Conservation (phyloP, 495 filamentous ascomycete genomes). For the Penicillium canescens region DNA sequence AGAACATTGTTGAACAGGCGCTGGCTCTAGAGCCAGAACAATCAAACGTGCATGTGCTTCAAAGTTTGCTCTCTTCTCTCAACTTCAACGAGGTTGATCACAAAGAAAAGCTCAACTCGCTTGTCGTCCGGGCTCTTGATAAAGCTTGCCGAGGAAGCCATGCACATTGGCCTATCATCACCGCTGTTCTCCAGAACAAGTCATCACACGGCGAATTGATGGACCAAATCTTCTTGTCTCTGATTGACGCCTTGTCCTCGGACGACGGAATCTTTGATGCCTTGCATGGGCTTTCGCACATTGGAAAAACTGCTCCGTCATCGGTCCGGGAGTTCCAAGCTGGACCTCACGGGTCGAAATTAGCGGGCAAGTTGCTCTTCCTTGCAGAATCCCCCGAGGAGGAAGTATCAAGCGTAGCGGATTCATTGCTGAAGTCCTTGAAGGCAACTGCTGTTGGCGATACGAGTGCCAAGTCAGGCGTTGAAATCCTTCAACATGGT, state of each 20-base stretch:
- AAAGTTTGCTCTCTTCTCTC: slow-evolving; percentile 41
- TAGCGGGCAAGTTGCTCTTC: slow-evolving; percentile 57
- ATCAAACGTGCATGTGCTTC: slow-evolving; percentile 39
- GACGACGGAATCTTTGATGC: slow-evolving; percentile 31
- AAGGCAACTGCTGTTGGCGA: slow-evolving; percentile 39
- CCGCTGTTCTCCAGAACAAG: slow-evolving; percentile 45
- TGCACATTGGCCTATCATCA: slow-evolving; percentile 45
- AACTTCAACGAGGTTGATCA: slow-evolving; percentile 41
- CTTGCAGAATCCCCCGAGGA: slow-evolving; percentile 58
- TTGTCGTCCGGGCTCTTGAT: slow-evolving; percentile 40
- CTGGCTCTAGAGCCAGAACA: slow-evolving; percentile 39
- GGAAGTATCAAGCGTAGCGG: slow-evolving; percentile 51
- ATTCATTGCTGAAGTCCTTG: slow-evolving; percentile 40
- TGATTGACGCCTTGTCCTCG: slow-evolving; percentile 38
- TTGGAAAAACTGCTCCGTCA: slow-evolving; percentile 37
- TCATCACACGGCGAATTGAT: slow-evolving; percentile 42
- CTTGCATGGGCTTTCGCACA: slow-evolving; percentile 41
- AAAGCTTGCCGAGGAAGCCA: slow-evolving; percentile 40
- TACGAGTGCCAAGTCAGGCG: slow-evolving; percentile 36
- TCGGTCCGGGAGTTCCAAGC: slow-evolving; percentile 40
- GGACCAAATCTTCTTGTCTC: slow-evolving; percentile 41
- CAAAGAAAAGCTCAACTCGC: slow-evolving; percentile 29
- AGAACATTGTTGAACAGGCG: slow-evolving; percentile 38
- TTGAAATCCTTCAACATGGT: slow-evolving; percentile 53
- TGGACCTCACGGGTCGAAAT: slow-evolving; percentile 47